Conservation (phyloP, 139 green algal species). For the Volvox africanus region DNA sequence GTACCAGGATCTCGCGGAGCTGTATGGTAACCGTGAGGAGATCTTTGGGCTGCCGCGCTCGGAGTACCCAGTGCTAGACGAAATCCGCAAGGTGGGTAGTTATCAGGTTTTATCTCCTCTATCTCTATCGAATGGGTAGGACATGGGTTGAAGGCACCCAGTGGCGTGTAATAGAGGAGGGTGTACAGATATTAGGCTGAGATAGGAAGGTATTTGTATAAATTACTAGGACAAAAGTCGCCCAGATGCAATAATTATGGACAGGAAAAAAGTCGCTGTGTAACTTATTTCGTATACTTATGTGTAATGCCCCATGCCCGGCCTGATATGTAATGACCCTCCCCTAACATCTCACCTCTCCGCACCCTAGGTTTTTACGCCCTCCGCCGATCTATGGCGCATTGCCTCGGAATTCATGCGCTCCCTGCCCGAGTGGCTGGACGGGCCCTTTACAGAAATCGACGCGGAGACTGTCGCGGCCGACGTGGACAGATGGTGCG, state of each 20-base stretch:
- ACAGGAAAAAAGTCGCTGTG: too few relatives aligned
- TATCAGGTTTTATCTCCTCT: too few relatives aligned
- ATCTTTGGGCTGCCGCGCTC: conserved; percentile 77
- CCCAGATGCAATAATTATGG: too few relatives aligned
- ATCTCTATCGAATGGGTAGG: too few relatives aligned
- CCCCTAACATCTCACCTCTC: conserved; percentile 1
- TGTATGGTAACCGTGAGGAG: conserved; percentile 77
- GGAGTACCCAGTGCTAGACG: conserved; percentile 71
- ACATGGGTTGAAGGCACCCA: too few relatives aligned
- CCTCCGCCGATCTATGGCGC: conserved; percentile 69
- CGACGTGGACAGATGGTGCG: conserved; percentile 69
- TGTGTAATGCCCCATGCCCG: too few relatives aligned
- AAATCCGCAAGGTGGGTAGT: conserved; percentile 50
- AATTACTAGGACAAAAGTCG: too few relatives aligned
- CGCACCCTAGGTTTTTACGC: conserved; percentile 64
- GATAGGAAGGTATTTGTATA: too few relatives aligned
- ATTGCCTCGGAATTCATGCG: conserved; percentile 63
- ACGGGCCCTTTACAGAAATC: conserved; percentile 81
- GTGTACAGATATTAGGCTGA: too few relatives aligned
- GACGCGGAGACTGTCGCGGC: conserved; percentile 73
- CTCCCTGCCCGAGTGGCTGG: conserved; percentile 82
- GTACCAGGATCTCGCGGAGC: conserved; percentile 63
- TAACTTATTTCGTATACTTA: too few relatives aligned
- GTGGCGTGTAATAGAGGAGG: too few relatives aligned
- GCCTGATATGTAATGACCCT: too few relatives aligned